Percentiles rank a stretch among this genome's conserved stretches.
phyloP scores from a whole-genome alignment of 805 yeast species.

The Wickerhamomyces tratensis region DNA sequence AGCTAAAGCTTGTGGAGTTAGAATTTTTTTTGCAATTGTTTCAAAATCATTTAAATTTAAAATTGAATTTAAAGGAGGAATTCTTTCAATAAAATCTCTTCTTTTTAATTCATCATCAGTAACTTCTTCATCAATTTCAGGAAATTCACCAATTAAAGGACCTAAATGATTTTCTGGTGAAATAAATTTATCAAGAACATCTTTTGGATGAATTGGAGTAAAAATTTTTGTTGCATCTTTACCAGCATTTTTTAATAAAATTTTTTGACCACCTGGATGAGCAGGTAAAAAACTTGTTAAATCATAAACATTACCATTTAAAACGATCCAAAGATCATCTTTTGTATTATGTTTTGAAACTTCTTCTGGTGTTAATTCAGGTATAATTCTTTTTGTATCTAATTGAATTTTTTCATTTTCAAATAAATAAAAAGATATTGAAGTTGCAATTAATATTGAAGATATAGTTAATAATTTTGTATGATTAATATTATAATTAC shows the following conservation, averaged over 20 bases:
- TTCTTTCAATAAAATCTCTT: slow-evolving; percentile 31
- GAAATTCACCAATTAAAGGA: slow-evolving; percentile 28
- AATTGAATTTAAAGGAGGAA: slow-evolving; percentile 64
- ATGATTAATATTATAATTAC: background rate
- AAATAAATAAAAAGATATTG: too few relatives aligned
- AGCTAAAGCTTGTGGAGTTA: slow-evolving; percentile 82
- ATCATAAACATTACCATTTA: slow-evolving; percentile 73
- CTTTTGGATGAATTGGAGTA: slow-evolving; percentile 87
- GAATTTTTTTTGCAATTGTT: slow-evolving; percentile 67
- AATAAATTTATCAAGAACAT: slow-evolving; percentile 58
- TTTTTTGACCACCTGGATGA: slow-evolving; percentile 79
- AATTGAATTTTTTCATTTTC: too few relatives aligned
- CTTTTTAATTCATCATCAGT: slow-evolving; percentile 31
- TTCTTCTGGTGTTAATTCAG: slow-evolving; percentile 16
- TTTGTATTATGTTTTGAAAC: slow-evolving; percentile 22
- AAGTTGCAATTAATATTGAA: background rate
- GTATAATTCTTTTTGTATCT: background rate
- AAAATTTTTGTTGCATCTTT: slow-evolving; percentile 77
- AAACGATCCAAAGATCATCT: slow-evolving; percentile 76
- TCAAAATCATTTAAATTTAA: slow-evolving; percentile 84
- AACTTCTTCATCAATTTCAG: slow-evolving; percentile 24
- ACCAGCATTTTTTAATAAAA: slow-evolving; percentile 74
- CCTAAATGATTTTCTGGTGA: slow-evolving; percentile 57
- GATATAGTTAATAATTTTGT: background rate
- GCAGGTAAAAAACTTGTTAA: slow-evolving; percentile 60